Conservation (phyloP, 1,139 yeast species). For the Kodamaea suecica region DNA sequence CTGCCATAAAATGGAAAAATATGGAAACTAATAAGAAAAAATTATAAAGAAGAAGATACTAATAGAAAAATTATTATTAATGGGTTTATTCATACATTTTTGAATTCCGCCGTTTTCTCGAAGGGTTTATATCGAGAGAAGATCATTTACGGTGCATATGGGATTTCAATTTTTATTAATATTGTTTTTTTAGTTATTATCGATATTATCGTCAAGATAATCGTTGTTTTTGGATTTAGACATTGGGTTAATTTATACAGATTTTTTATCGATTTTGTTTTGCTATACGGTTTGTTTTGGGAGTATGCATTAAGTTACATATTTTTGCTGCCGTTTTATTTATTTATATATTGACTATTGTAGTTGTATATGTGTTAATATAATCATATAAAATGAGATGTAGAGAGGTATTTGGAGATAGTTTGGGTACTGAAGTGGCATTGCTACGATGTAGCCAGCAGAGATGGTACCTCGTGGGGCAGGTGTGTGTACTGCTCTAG, state of each 20-base stretch:
- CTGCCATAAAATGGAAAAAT: conserved; percentile 5
- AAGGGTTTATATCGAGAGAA: conserved; percentile 1
- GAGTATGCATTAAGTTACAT: conserved; percentile 14
- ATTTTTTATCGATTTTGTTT: conserved; percentile 7
- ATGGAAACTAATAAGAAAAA: conserved; percentile 1
- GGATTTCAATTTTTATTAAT: conserved; percentile 2
- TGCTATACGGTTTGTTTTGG: background rate
- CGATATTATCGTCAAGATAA: conserved; percentile 4
- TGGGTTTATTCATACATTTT: conserved; percentile 21
- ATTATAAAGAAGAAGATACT: conserved; percentile 13
- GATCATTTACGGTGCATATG: background rate
- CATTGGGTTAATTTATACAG: conserved; percentile 35
- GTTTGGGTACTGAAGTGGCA: background rate
- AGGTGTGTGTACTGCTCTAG: no score
- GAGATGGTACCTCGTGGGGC: no score
- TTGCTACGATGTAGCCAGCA: background rate
- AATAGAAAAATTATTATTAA: conserved; percentile 28
- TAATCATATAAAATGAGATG: conserved; percentile 4
- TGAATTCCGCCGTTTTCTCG: background rate
- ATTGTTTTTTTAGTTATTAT: conserved; percentile 9
- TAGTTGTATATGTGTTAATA: conserved; percentile 22
- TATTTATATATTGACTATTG: conserved; percentile 1
- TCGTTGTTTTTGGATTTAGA: conserved; percentile 34
- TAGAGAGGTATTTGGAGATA: background rate
- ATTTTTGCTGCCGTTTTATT: conserved; percentile 12